These are phyloP conservation scores for Pachysandra terminalis DNA, from an alignment of 164 flowering plant genomes.

Conservation along the genomic window DNA sequence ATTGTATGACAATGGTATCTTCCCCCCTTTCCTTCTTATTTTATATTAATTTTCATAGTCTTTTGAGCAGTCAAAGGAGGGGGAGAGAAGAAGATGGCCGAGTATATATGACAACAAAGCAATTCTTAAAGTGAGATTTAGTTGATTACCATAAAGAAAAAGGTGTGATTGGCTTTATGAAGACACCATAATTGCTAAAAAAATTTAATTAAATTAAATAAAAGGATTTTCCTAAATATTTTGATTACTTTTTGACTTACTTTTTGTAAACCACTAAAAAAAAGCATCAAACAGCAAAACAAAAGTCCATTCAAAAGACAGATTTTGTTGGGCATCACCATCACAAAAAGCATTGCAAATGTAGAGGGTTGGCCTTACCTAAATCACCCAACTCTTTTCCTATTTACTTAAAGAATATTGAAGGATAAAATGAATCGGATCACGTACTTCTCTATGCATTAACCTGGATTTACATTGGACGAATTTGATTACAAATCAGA, in stretches of 20 bases:
- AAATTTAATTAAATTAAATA: neutral
- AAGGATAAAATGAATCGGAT: no score
- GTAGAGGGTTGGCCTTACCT: neutral
- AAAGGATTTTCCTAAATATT: neutral
- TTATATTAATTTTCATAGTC: neutral
- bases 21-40: neutral
- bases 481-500: neutral
- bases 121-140: neutral
- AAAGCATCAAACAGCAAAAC: conserved; percentile 8
- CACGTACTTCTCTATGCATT: no score
- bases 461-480: no score
- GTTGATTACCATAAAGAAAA: neutral
- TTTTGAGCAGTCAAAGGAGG: conserved; percentile 3
- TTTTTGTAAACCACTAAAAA: conserved; percentile 1
- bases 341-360: neutral
- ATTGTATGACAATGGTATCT: neutral
- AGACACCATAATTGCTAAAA: neutral
- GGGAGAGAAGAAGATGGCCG: neutral
- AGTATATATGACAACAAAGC: conserved; percentile 1
- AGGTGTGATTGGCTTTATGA: no score
- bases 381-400: neutral
- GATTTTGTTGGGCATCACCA: conserved; percentile 22
- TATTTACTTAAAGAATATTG: neutral
- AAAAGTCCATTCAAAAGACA: conserved; percentile 11
- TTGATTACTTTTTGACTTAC: conserved; percentile 17